phyloP scores from a whole-genome alignment of 1,284 basidiomycete species.

The Sporisorium iseilematis-ciliati region DNA sequence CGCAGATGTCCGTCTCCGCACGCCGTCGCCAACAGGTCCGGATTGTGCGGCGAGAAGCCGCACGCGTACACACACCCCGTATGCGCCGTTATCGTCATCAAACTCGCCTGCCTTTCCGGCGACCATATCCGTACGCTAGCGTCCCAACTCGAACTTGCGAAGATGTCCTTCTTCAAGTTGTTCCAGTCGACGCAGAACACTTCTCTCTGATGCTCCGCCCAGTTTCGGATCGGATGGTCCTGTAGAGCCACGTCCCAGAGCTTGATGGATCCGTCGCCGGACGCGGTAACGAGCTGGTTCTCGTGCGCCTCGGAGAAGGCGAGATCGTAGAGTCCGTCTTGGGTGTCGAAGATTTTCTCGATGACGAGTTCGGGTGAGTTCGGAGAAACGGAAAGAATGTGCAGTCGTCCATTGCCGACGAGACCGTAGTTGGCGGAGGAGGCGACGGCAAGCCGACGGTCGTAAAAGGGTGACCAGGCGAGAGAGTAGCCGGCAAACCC shows the following conservation, averaged over 20 bases:
- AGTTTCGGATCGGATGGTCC: constrained; percentile 88
- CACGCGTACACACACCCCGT: constrained; percentile 87
- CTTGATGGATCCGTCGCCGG: constrained; percentile 90
- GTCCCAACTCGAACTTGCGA: constrained; percentile 89
- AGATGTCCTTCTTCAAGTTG: constrained; percentile 89
- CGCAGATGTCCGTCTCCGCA: constrained; percentile 76
- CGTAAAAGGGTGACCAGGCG: constrained; percentile 93
- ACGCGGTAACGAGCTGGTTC: constrained; percentile 89
- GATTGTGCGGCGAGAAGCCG: constrained; percentile 89
- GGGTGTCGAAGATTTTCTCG: constrained; percentile 79
- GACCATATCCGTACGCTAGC: constrained; percentile 90
- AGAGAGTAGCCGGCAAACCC: constrained; percentile 86
- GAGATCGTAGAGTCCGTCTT: constrained; percentile 91
- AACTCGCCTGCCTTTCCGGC: constrained; percentile 81
- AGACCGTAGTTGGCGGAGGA: constrained; percentile 94
- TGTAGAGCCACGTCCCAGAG: constrained; percentile 90
- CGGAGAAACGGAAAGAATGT: constrained; percentile 43
- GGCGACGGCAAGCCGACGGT: constrained; percentile 82
- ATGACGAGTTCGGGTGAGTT: constrained; percentile 28
- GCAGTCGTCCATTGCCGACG: constrained; percentile 83
- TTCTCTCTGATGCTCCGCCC: constrained; percentile 93
- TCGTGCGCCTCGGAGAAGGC: constrained; percentile 95
- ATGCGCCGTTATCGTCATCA: constrained; percentile 85
- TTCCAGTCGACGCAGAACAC: constrained; percentile 98
- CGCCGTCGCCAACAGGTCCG: constrained; percentile 82